These are phyloP conservation scores for Agastache rugosa DNA, from an alignment of 257 asterid genomes.

Conservation along the genomic window DNA sequence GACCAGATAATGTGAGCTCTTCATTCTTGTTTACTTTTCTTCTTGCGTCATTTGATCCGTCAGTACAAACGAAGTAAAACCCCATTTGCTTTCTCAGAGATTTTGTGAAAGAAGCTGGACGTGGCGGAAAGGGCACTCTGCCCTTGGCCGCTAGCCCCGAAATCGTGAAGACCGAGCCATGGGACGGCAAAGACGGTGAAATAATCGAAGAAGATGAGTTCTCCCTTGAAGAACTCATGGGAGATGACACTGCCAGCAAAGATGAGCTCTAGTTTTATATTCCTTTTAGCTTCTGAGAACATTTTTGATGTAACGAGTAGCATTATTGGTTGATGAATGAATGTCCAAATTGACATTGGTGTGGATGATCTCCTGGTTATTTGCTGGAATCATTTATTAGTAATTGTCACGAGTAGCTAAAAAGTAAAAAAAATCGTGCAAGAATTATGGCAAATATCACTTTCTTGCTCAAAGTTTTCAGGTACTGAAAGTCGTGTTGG, in stretches of 20 bases:
- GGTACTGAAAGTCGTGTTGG: too few relatives aligned
- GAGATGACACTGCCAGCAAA: conserved; percentile 58
- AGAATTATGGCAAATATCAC: too few relatives aligned
- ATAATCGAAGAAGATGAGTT: conserved; percentile 91
- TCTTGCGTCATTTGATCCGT: background rate
- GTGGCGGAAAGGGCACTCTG: conserved; percentile 84
- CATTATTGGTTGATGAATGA: conserved; percentile 29
- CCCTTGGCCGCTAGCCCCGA: conserved; percentile 62
- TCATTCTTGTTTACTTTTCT: background rate
- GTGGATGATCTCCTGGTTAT: background rate
- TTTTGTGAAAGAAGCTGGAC: conserved; percentile 84
- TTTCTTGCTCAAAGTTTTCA: too few relatives aligned
- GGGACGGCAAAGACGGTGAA: conserved; percentile 97
- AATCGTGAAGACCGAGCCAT: conserved; percentile 66
- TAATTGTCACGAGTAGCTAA: too few relatives aligned
- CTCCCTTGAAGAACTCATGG: conserved; percentile 96
- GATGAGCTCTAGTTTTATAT: conserved; percentile 54
- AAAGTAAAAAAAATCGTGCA: too few relatives aligned
- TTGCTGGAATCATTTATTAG: background rate
- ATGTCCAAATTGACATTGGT: conserved; percentile 1
- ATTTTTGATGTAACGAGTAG: conserved; percentile 44
- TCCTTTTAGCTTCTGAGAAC: conserved; percentile 26
- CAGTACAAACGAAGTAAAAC: background rate
- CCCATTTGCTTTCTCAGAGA: conserved; percentile 52
- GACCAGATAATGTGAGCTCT: conserved; percentile 70